Evolutionary conservation across 371 early-diverging fungal species (phyloP).

Genomic region (Phascolomyces articulosus): DNA sequence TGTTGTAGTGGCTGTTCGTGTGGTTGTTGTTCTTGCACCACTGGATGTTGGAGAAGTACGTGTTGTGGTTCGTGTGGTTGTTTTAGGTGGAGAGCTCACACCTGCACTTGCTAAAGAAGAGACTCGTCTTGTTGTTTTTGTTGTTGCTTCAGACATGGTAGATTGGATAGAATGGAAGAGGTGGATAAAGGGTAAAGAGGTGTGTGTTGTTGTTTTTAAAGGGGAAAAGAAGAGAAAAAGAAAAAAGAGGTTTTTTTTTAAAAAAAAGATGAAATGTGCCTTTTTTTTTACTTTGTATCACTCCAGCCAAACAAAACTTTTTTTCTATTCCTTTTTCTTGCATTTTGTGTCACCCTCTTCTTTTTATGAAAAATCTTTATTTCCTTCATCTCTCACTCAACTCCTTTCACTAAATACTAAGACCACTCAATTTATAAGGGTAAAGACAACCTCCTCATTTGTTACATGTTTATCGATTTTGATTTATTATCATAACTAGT

Average conservation of each 20-base stretch:
- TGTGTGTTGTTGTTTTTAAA: too few relatives aligned
- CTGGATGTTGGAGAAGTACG: neutral
- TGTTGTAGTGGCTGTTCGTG: neutral
- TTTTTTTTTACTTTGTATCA: too few relatives aligned
- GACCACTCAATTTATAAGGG: too few relatives aligned
- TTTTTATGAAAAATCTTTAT: neutral
- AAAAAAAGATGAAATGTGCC: neutral
- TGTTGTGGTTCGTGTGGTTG: neutral
- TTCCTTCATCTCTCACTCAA: neutral
- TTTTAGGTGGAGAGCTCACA: neutral
- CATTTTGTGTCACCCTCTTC: neutral
- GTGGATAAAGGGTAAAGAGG: neutral
- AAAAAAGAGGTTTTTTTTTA: neutral
- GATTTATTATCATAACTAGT: neutral
- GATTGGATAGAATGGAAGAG: neutral
- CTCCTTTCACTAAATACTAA: neutral
- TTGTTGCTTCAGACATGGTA: constrained; percentile 10
- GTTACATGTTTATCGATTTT: neutral
- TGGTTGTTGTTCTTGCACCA: neutral
- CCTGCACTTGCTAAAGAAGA: constrained; percentile 7
- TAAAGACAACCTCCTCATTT: neutral
- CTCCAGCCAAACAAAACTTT: too few relatives aligned
- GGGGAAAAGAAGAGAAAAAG: neutral
- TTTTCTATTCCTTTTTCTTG: neutral
- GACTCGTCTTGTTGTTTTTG: constrained; percentile 7